phyloP scores from a whole-genome alignment of 2,329 filamentous ascomycete species.

The Penicillium sp. region DNA sequence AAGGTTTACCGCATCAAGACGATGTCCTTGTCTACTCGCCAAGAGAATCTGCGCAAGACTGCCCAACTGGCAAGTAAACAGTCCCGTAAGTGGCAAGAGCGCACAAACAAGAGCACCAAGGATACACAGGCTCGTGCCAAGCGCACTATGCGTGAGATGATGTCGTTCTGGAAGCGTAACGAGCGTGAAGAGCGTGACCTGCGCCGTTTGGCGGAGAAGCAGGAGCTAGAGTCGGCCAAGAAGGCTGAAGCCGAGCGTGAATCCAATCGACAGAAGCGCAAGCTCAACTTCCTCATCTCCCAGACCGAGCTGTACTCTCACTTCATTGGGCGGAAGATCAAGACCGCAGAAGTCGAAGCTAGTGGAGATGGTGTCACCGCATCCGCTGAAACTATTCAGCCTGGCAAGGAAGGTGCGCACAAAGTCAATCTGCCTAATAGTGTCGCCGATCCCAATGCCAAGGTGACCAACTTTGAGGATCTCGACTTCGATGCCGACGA shows the following conservation, averaged over 20 bases:
- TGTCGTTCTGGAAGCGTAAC: slow-evolving; percentile 99
- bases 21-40: slow-evolving; percentile 81
- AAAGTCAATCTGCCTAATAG: slow-evolving; percentile 54
- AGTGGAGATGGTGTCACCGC: slow-evolving; percentile 75
- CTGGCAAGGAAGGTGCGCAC: slow-evolving; percentile 41
- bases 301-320: slow-evolving; percentile 99
- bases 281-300: slow-evolving; percentile 98
- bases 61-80: slow-evolving; percentile 96
- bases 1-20: slow-evolving; percentile 89
- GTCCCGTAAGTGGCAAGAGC: slow-evolving; percentile 93
- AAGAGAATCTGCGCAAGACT: slow-evolving; percentile 97
- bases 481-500: slow-evolving; percentile 96
- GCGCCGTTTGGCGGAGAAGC: slow-evolving; percentile 89
- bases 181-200: slow-evolving; percentile 95
- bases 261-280: slow-evolving; percentile 95
- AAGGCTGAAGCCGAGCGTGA: slow-evolving; percentile 97
- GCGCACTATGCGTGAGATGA: slow-evolving; percentile 99
- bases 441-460: slow-evolving; percentile 59
- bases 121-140: slow-evolving; percentile 96
- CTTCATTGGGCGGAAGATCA: slow-evolving; percentile 99
- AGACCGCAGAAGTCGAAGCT: slow-evolving; percentile 93
- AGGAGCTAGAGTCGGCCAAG: slow-evolving; percentile 94
- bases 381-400: slow-evolving; percentile 49
- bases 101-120: slow-evolving; percentile 98
- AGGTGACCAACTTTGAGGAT: slow-evolving; percentile 92